Conservation (phyloP, 2,329 filamentous ascomycete genomes). For the Aspergillus piperis region DNA sequence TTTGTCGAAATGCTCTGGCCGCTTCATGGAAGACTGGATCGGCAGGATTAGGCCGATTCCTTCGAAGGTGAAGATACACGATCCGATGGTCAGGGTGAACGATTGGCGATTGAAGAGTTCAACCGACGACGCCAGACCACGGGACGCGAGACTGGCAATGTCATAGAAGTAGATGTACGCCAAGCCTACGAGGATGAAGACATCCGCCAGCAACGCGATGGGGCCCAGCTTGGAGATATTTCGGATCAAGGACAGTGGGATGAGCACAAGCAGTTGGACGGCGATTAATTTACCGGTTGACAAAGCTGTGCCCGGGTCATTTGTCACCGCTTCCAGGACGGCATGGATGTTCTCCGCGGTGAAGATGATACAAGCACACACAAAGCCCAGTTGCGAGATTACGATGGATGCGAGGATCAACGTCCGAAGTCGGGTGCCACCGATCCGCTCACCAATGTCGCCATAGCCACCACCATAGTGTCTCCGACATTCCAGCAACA, state of each 20-base stretch:
- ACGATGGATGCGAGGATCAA: slow-evolving; percentile 71
- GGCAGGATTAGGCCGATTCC: slow-evolving; percentile 95
- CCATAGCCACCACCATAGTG: slow-evolving; percentile 71
- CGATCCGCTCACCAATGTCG: slow-evolving; percentile 68
- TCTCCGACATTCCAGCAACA: slow-evolving; percentile 67
- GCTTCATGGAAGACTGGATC: slow-evolving; percentile 92
- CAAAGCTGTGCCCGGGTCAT: slow-evolving; percentile 50
- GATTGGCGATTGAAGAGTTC: slow-evolving; percentile 81
- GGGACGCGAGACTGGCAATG: slow-evolving; percentile 73
- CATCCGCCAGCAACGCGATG: slow-evolving; percentile 85
- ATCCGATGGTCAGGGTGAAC: slow-evolving; percentile 96
- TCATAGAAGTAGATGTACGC: slow-evolving; percentile 95
- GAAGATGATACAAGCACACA: slow-evolving; percentile 76
- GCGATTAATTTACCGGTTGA: slow-evolving; percentile 63
- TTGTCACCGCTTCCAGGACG: slow-evolving; percentile 65
- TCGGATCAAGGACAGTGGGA: slow-evolving; percentile 85
- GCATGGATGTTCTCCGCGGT: slow-evolving; percentile 72
- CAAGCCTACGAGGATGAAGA: slow-evolving; percentile 87
- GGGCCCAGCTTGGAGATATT: slow-evolving; percentile 96
- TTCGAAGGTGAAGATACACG: slow-evolving; percentile 96
- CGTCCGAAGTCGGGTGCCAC: slow-evolving; percentile 62
- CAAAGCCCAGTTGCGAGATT: slow-evolving; percentile 75
- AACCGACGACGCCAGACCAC: slow-evolving; percentile 73
- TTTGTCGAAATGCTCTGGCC: slow-evolving; percentile 81
- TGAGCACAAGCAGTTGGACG: slow-evolving; percentile 87